Evolutionary conservation across 495 filamentous ascomycete genomes (phyloP).

Genomic region (Letharia lupina): DNA sequence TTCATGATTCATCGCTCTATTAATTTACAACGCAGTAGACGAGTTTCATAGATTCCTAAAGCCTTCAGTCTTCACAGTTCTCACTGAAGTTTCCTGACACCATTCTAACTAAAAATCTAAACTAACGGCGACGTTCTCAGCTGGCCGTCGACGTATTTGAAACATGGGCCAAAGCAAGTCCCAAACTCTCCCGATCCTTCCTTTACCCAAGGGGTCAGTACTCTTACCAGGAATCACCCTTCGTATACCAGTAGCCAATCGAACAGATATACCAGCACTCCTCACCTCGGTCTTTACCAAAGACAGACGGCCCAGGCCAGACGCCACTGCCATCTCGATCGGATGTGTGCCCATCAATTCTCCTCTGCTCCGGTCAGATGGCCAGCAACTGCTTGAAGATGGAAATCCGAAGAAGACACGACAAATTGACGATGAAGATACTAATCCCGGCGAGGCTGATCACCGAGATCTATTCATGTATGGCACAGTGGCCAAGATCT

Average conservation of each 20-base stretch:
- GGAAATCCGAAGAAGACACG: constrained; percentile 25
- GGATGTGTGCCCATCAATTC: constrained; percentile 76
- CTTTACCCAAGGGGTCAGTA: constrained; percentile 62
- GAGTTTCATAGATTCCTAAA: not conserved
- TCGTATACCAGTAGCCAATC: constrained; percentile 65
- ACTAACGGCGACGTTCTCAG: not conserved
- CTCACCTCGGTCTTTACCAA: constrained; percentile 67
- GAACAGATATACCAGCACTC: constrained; percentile 74
- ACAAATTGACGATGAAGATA: constrained; percentile 32
- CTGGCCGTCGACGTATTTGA: not conserved
- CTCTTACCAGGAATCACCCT: constrained; percentile 74
- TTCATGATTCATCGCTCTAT: not conserved
- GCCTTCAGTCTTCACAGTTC: not conserved
- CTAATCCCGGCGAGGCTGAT: constrained; percentile 50
- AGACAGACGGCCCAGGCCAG: constrained; percentile 52
- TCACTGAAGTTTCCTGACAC: not conserved
- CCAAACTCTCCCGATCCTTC: constrained; percentile 61
- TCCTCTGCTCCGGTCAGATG: constrained; percentile 56
- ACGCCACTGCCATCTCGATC: constrained; percentile 59
- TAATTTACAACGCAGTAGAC: not conserved
- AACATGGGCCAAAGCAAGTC: constrained; percentile 34
- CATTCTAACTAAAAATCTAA: not conserved
- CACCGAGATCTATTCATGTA: constrained; percentile 68
- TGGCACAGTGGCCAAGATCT: constrained; percentile 73
- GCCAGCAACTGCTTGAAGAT: constrained; percentile 58